Percentiles rank a stretch among this genome's conserved stretches.
Conservation (phyloP, 257 asterid genomes). For the Rauvolfia tetraphylla region DNA sequence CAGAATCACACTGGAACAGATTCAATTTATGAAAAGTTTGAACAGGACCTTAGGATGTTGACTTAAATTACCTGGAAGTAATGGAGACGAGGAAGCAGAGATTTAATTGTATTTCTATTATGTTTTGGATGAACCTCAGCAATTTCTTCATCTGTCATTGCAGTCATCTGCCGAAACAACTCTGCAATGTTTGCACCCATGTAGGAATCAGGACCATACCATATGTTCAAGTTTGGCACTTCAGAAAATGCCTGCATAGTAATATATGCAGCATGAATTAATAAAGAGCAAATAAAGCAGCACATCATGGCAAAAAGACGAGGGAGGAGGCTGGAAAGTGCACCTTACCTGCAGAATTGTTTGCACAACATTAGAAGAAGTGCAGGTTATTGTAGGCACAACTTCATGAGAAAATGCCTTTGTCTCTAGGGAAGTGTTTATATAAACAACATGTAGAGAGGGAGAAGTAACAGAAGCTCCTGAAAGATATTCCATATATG, state of each 20-base stretch:
- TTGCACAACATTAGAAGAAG: conserved; percentile 92
- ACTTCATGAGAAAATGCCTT: conserved; percentile 90
- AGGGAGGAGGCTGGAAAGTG: not conserved
- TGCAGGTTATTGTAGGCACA: conserved; percentile 96
- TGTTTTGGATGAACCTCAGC: conserved; percentile 79
- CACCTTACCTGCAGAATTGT: conserved; percentile 77
- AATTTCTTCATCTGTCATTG: conserved; percentile 90
- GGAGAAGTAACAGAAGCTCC: conserved; percentile 72
- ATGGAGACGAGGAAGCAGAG: conserved; percentile 83
- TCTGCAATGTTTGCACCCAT: conserved; percentile 97
- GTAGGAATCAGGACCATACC: conserved; percentile 97
- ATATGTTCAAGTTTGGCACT: conserved; percentile 63
- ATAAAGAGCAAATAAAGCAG: not conserved
- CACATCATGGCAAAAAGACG: conserved; percentile 4
- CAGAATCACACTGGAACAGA: not conserved
- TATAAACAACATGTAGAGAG: conserved; percentile 86
- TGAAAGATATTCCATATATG: conserved; percentile 78
- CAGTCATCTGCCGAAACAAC: conserved; percentile 74
- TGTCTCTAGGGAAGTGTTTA: conserved; percentile 90
- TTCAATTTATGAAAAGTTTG: not conserved
- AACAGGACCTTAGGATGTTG: not conserved
- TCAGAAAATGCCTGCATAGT: conserved; percentile 75
- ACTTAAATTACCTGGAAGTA: conserved; percentile 71
- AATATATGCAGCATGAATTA: not conserved
- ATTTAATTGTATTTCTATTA: conserved; percentile 54